These are phyloP conservation scores for Suillus brevipes DNA, from an alignment of 768 basidiomycete species.

Conservation along the genomic window DNA sequence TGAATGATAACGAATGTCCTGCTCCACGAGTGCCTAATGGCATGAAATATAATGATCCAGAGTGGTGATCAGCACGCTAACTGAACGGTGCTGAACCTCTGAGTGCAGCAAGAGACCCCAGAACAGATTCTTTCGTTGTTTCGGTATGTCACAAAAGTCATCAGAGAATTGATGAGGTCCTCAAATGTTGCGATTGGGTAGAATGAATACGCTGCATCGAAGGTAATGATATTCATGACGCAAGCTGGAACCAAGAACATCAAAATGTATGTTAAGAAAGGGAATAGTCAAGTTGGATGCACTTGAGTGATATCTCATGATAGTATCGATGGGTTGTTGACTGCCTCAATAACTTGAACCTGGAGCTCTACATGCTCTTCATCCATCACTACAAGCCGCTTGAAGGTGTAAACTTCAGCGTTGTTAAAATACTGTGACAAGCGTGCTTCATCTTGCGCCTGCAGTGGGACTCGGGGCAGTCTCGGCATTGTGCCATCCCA, in stretches of 20 bases:
- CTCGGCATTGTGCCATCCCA: slow-evolving; percentile 23
- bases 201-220: slow-evolving; percentile 40
- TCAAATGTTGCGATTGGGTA: slow-evolving; percentile 45
- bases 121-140: not conserved
- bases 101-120: not conserved
- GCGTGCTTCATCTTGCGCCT: not conserved
- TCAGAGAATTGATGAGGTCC: too few species aligned
- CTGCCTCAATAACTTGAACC: slow-evolving; percentile 43
- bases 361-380: slow-evolving; percentile 16
- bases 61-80: not conserved
- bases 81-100: not conserved
- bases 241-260: slow-evolving; percentile 27
- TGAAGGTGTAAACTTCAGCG: slow-evolving; percentile 23
- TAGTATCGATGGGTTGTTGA: slow-evolving; percentile 33
- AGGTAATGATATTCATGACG: slow-evolving; percentile 47
- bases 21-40: slow-evolving; percentile 1
- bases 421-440: slow-evolving; percentile 6
- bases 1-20: slow-evolving; percentile 5
- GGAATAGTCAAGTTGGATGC: slow-evolving; percentile 14
- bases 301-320: slow-evolving; percentile 53
- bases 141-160: slow-evolving; percentile 18
- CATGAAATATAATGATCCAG: not conserved
- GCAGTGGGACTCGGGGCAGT: not conserved
- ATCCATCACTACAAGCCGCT: slow-evolving; percentile 13
- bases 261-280: not conserved